Evolutionary conservation across 1,284 basidiomycete genomes (phyloP).

Genomic region (Rhodotorula sp.): DNA sequence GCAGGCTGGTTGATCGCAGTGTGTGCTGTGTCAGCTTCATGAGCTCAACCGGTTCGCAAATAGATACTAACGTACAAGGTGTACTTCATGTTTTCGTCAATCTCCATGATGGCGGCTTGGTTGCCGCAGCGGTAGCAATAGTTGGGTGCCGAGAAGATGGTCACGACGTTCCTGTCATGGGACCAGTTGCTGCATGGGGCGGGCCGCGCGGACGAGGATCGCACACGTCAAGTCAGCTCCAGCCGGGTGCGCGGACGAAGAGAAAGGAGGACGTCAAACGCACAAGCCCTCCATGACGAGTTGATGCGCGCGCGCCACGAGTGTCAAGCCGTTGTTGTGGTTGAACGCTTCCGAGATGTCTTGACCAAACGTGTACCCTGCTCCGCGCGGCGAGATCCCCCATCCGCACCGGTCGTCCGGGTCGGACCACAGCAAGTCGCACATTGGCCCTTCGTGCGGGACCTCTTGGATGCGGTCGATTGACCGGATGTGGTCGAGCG

Average conservation of each 20-base stretch:
- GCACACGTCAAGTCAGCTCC: not conserved
- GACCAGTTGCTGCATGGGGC: conserved; percentile 70
- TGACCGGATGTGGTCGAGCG: conserved; percentile 95
- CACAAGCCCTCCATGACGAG: conserved; percentile 93
- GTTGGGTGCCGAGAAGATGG: conserved; percentile 98
- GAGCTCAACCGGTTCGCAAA: no score
- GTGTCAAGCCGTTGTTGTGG: conserved; percentile 96
- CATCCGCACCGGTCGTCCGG: conserved; percentile 99
- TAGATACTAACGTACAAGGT: conserved; percentile 50
- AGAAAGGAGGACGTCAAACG: conserved; percentile 26
- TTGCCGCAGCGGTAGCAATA: conserved; percentile 97
- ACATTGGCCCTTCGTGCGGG: conserved; percentile 99
- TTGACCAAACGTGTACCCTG: conserved; percentile 98
- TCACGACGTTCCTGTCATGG: conserved; percentile 99
- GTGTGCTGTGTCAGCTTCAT: not conserved
- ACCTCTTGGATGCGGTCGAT: conserved; percentile 99
- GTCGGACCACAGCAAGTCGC: conserved; percentile 97
- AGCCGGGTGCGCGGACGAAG: conserved; percentile 1
- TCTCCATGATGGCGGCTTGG: conserved; percentile 99
- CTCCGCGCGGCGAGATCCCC: conserved; percentile 98
- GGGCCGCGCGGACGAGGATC: no score
- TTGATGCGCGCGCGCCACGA: conserved; percentile 83
- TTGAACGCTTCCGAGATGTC: conserved; percentile 98
- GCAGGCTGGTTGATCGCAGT: conserved; percentile 64
- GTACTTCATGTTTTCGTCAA: conserved; percentile 85